Percentiles rank a stretch among this genome's conserved stretches.
phyloP scores from a whole-genome alignment of 805 yeast genomes.

The Suhomyces emberorum region DNA sequence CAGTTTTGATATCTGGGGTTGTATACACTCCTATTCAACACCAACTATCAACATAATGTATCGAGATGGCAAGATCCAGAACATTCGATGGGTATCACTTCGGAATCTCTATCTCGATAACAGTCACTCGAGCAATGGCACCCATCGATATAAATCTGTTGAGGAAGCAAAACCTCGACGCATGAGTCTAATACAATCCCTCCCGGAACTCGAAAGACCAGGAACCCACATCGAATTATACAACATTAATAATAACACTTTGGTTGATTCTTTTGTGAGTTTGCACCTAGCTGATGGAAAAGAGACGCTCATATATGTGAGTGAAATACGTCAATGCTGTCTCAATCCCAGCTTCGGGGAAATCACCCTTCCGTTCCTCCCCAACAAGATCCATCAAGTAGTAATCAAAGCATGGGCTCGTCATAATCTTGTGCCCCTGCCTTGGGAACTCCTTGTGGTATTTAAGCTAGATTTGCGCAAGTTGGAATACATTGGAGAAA shows the following conservation, averaged over 20 bases:
- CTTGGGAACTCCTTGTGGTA: conserved; percentile 18
- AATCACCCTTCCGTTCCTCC: conserved; percentile 21
- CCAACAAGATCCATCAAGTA: conserved; percentile 6
- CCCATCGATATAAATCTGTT: background rate
- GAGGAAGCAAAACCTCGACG: background rate
- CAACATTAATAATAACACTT: conserved; percentile 12
- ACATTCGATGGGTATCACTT: conserved; percentile 13
- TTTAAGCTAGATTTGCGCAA: conserved; percentile 16
- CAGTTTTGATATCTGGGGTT: no score
- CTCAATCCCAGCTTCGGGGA: conserved; percentile 27
- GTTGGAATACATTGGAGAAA: conserved; percentile 11
- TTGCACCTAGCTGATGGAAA: conserved; percentile 15
- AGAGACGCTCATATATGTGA: conserved; percentile 25
- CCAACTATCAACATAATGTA: conserved; percentile 1
- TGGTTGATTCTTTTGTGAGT: conserved; percentile 27
- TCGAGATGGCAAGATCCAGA: conserved; percentile 13
- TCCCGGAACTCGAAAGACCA: conserved; percentile 4
- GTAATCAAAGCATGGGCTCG: conserved; percentile 20
- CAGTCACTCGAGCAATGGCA: background rate
- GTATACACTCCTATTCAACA: background rate
- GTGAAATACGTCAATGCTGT: conserved; percentile 24
- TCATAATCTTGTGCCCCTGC: background rate
- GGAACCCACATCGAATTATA: conserved; percentile 10
- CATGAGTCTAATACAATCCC: conserved; percentile 1
- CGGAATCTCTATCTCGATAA: conserved; percentile 12